Evolutionary conservation across 2,329 filamentous ascomycete species (phyloP), one percentile per base, ranked within the genome.

Genomic region (Neopestalotiopsis sp.): DNA sequence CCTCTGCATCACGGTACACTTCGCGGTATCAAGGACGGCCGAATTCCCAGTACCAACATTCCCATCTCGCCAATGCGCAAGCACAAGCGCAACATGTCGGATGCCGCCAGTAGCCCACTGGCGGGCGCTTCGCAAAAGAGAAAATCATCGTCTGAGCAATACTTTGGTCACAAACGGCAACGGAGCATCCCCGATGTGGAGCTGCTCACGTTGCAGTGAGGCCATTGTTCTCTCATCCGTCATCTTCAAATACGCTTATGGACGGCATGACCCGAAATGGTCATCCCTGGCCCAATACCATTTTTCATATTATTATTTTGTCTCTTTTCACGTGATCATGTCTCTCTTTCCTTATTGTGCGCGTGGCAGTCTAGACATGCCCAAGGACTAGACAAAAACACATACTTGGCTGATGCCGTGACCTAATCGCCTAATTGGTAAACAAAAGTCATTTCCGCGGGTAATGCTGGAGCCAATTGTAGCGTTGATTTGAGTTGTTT

Each of bases 41-140:
- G 91, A 68, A 87, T 92, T 71, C 86, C 87, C 68, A 90, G 89
- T 42, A 90, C 90, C 53, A 88, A 89, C 53, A 86, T 89, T 2
- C 90, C 91, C n/a, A 87, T 93, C 70, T 92, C 91, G 3, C 91
- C 91, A 1, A 83, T 88, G 62, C 87, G 91, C 65, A 88, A 89
- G 70, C 86, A 87, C 57, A 89, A 87, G 80, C 83, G 81, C 68
- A 53, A 9, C 30, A 76, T 81, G 74, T 78, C 82, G 65, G 83
- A 86, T 68, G 72, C 82, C 45, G 76, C 81, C 49, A 84, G 84
- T 70, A 89, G 86, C 74, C 86, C 87, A 24, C 80, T 88, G 10
- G 84, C 86, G 34, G 77, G 79, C 2, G 72, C 81, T 32, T 82
- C 84, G 34, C 82, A 86, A 67, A 90, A 89, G 79, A 84, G 88